A percentile compares a stretch with the other conserved stretches of the same genome.
Conservation (phyloP, 371 early-diverging fungal species). For the Mucor circinelloides region DNA sequence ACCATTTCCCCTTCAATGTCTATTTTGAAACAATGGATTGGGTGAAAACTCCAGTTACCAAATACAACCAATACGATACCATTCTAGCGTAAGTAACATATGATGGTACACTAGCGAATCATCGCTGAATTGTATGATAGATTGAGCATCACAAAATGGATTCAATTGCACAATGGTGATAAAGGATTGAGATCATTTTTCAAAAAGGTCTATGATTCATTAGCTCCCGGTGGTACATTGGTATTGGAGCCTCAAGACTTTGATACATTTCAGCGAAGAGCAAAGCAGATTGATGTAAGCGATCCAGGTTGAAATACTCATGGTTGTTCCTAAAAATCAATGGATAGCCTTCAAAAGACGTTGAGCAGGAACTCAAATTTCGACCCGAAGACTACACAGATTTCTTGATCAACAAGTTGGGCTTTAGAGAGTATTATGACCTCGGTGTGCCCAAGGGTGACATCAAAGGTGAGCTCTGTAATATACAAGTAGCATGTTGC, state of each 20-base stretch:
- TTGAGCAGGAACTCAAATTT: slow-evolving; percentile 31
- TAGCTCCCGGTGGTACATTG: slow-evolving; percentile 66
- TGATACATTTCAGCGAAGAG: slow-evolving; percentile 55
- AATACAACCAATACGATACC: slow-evolving; percentile 45
- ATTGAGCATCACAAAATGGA: slow-evolving; percentile 80
- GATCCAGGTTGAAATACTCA: not conserved
- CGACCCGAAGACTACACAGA: slow-evolving; percentile 39
- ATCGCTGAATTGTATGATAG: slow-evolving; percentile 15
- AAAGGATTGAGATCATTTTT: slow-evolving; percentile 75
- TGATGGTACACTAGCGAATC: not conserved
- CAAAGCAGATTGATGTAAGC: slow-evolving; percentile 36
- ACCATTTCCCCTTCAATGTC: slow-evolving; percentile 67
- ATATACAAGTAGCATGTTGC: not conserved
- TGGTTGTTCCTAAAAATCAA: not conserved
- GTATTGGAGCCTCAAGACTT: slow-evolving; percentile 78
- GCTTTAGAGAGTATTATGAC: slow-evolving; percentile 23
- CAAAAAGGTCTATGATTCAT: slow-evolving; percentile 54
- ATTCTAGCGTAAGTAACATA: slow-evolving; percentile 43
- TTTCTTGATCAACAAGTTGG: slow-evolving; percentile 34
- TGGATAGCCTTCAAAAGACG: slow-evolving; percentile 16
- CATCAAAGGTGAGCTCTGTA: slow-evolving; percentile 26
- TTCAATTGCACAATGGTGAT: slow-evolving; percentile 82
- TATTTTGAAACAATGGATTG: slow-evolving; percentile 49
- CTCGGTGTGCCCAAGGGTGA: slow-evolving; percentile 27
- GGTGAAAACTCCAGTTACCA: slow-evolving; percentile 24